Base-by-base conservation (phyloP, 2,329 filamentous ascomycete species). In the Zymoseptoria ardabiliae region DNA sequence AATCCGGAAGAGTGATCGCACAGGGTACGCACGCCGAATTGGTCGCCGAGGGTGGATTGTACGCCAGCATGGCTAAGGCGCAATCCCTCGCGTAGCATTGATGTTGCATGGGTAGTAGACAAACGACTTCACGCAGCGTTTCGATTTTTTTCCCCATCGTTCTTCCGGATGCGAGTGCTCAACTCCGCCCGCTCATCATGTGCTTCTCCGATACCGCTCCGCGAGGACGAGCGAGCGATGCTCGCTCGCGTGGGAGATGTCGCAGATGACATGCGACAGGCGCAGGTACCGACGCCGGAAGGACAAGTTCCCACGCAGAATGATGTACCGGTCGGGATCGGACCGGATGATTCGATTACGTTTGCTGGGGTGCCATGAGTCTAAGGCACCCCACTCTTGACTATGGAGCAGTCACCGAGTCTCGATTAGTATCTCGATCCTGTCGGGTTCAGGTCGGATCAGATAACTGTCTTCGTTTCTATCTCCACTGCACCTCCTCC, bases 1-100 rank as follows among this genome's bases (percentile, higher is more conserved):
- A 88, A 10, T 81, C 85, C 61, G 84, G 86, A 22, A 81, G 72
- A 21, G 79, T 88, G 45, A 75, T 84, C 1, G 85, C 88, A 68
- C 74, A 77, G 58, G 85, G 87, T n/a, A 80, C 79, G 20, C 85
- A 88, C 68, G 75, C 77, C 4, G 82, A 86, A 66, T 73, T 88
- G 64, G 74, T 87, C 13, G 73, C 72, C 20, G 68, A 70, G 41
- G 77, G 75, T 49, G 74, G 73, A 2, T 71, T 78, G 52, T 81
- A 80, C 59, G 68, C 70, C 17, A 69, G 69, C 58, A 72, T 74
- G 70, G 72, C 72, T 19, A 71, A 70, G 60, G 70, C 72, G 5
- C 72, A 74, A 60, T 67, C 67, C 48, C 61, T 73, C 49, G 62
- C 63, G 35, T 71, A 62, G 66, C 56, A 35, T 54, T 45, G 35